phyloP scores from a whole-genome alignment of 768 basidiomycete species.

The Boletus rubropictus region DNA sequence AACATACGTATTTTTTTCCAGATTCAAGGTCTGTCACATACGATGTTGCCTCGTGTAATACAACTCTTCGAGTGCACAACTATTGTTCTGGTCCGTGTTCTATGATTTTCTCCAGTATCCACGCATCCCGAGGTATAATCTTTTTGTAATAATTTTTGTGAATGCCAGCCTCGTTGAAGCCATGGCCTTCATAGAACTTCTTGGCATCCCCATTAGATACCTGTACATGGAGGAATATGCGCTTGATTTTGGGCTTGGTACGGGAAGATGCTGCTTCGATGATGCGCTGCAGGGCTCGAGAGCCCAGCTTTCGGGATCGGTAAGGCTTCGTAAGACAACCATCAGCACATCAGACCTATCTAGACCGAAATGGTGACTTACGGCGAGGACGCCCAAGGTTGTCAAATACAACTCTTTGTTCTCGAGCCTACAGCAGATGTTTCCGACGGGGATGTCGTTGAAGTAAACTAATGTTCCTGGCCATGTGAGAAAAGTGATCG shows the following conservation, averaged over 20 bases:
- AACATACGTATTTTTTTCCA: conserved; percentile 17
- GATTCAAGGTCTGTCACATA: conserved; percentile 13
- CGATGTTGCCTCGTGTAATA: conserved; percentile 20
- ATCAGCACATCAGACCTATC: conserved; percentile 13
- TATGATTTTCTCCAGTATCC: conserved; percentile 71
- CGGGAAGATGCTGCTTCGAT: conserved; percentile 56
- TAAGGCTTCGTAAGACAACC: conserved; percentile 56
- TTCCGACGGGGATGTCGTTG: conserved; percentile 89
- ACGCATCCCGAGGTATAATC: conserved; percentile 77
- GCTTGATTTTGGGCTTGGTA: conserved; percentile 55
- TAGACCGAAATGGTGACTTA: conserved; percentile 35
- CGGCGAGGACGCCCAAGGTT: conserved; percentile 89
- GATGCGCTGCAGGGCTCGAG: conserved; percentile 63
- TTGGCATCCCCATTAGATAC: conserved; percentile 74
- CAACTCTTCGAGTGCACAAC: conserved; percentile 19
- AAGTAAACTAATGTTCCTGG: conserved; percentile 63
- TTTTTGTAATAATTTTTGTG: conserved; percentile 86
- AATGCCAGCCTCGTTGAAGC: conserved; percentile 62
- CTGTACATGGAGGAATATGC: conserved; percentile 83
- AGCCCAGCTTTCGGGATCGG: conserved; percentile 71
- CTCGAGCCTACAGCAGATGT: conserved; percentile 81
- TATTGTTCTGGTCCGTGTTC: conserved; percentile 24
- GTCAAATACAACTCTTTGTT: conserved; percentile 65
- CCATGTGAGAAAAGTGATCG: conserved; percentile 20
- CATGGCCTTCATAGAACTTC: conserved; percentile 78